Percentiles rank a stretch among this genome's conserved stretches.
These are phyloP conservation scores for Thalassiosira hispida DNA, from an alignment of 352 stramenopile genomes.

Conservation along the genomic window DNA sequence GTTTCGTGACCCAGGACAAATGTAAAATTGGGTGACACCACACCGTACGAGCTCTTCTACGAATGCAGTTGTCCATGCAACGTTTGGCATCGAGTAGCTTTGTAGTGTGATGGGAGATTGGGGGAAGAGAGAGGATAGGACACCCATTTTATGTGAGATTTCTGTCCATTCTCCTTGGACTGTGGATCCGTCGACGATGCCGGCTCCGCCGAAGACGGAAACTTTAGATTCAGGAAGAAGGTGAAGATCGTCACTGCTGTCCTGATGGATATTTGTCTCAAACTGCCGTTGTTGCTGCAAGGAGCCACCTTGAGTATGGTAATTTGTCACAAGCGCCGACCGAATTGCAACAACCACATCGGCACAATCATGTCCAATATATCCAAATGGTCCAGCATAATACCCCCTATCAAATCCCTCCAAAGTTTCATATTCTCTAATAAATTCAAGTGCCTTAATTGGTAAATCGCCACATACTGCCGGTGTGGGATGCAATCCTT, in stretches of 20 bases:
- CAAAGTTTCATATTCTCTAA: constrained; percentile 67
- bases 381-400: constrained; percentile 82
- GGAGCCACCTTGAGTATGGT: constrained; percentile 12
- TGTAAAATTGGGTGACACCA: constrained; percentile 80
- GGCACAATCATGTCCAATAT: constrained; percentile 62
- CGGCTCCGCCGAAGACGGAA: constrained; percentile 76
- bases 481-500: constrained; percentile 78
- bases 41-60: constrained; percentile 81
- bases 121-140: constrained; percentile 77
- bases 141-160: constrained; percentile 77
- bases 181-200: constrained; percentile 81
- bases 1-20: constrained; percentile 81
- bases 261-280: constrained; percentile 12
- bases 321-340: constrained; percentile 67
- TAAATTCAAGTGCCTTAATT: constrained; percentile 65
- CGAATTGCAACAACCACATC: constrained; percentile 82
- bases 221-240: constrained; percentile 53
- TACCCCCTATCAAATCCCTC: constrained; percentile 80
- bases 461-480: constrained; percentile 75
- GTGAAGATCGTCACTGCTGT: neutral
- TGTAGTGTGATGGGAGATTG: constrained; percentile 77
- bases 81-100: constrained; percentile 68
- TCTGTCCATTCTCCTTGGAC: constrained; percentile 82
- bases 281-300: constrained; percentile 16
- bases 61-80: constrained; percentile 79